Percentiles rank a stretch among this genome's conserved stretches.
phyloP scores from a whole-genome alignment of 1,139 yeast species.

The Kluyveromyces marxianus region DNA sequence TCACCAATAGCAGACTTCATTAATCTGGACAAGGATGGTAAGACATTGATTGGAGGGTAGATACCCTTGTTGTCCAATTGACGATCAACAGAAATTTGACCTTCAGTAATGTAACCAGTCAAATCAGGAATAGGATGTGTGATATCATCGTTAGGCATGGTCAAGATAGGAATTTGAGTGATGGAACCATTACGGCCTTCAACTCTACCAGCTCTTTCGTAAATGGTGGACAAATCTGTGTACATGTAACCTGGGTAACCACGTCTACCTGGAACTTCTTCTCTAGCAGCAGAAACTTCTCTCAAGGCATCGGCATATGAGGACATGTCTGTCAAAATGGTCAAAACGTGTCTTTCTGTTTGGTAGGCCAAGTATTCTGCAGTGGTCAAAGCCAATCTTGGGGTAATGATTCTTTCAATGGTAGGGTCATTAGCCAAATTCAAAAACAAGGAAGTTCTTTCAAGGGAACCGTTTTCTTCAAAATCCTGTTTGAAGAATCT shows the following conservation, averaged over 20 bases:
- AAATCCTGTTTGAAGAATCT: conserved; percentile 97
- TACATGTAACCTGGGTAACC: conserved; percentile 99
- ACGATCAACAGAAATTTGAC: conserved; percentile 96
- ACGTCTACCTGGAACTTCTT: conserved; percentile 99
- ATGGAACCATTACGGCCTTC: conserved; percentile 99
- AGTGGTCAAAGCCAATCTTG: conserved; percentile 97
- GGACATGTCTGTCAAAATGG: conserved; percentile 97
- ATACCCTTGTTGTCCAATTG: conserved; percentile 93
- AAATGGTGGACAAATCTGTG: conserved; percentile 96
- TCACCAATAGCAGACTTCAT: conserved; percentile 99
- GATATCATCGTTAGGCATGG: conserved; percentile 99
- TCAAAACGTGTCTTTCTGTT: conserved; percentile 97
- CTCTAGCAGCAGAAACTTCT: conserved; percentile 99
- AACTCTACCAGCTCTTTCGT: conserved; percentile 99
- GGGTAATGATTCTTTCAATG: conserved; percentile 97
- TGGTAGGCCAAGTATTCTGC: conserved; percentile 98
- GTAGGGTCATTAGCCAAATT: conserved; percentile 99
- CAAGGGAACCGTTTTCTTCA: conserved; percentile 97
- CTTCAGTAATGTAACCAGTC: conserved; percentile 98
- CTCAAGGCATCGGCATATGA: conserved; percentile 98
- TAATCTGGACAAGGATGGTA: conserved; percentile 94
- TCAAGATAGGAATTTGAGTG: conserved; percentile 95
- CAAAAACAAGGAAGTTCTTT: conserved; percentile 91
- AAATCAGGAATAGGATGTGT: conserved; percentile 99
- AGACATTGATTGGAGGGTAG: conserved; percentile 96